Evolutionary conservation across 306 rosid species (phyloP).

Genomic region (Aeschynomene evenia): DNA sequence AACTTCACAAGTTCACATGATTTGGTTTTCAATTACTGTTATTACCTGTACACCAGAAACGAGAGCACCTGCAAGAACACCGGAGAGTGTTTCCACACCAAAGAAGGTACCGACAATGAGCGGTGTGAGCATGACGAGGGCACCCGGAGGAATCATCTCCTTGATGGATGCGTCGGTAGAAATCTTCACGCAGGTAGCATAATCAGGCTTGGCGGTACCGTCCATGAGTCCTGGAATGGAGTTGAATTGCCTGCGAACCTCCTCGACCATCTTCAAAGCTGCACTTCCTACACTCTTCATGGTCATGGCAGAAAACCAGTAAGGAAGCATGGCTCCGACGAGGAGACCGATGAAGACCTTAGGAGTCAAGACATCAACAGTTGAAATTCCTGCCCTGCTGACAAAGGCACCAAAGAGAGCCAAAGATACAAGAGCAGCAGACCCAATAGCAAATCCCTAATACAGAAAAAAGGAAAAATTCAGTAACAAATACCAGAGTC

Average conservation of each 20-base stretch:
- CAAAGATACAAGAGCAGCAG: constrained; percentile 75
- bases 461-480: background rate
- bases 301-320: constrained; percentile 93
- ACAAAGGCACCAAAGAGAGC: constrained; percentile 81
- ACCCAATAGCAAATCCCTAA: constrained; percentile 81
- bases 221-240: constrained; percentile 76
- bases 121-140: constrained; percentile 83
- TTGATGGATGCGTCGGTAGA: constrained; percentile 85
- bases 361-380: constrained; percentile 80
- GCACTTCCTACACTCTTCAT: constrained; percentile 94
- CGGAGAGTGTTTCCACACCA: constrained; percentile 74
- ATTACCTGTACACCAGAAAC: constrained; percentile 85
- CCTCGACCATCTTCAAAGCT: constrained; percentile 85
- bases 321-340: constrained; percentile 86
- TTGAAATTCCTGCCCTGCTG: constrained; percentile 65
- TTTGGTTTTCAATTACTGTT: background rate
- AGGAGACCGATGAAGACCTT: constrained; percentile 78
- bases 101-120: constrained; percentile 71
- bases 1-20: background rate
- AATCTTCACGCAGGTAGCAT: constrained; percentile 79
- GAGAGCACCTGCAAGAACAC: constrained; percentile 76
- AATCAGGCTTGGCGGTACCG: constrained; percentile 69
- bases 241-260: constrained; percentile 83
- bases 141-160: constrained; percentile 91
- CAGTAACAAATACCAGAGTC: constrained; percentile 6